These are phyloP conservation scores for Ceratobasidium sp. DNA, from an alignment of 1,284 basidiomycete species.

Conservation along the genomic window DNA sequence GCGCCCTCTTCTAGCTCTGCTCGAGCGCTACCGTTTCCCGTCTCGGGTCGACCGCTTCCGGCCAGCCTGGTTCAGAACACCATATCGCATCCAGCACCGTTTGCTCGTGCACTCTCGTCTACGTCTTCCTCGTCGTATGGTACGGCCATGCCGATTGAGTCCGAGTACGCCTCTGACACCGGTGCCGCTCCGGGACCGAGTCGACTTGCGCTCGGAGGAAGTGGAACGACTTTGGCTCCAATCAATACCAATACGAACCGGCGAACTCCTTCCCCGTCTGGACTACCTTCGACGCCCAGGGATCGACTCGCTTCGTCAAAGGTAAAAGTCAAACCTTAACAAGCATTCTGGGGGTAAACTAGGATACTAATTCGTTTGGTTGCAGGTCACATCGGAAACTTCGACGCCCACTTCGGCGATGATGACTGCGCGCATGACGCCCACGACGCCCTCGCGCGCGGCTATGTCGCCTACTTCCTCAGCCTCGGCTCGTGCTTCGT, in stretches of 20 bases:
- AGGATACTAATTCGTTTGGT: not conserved
- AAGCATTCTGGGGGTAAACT: not conserved
- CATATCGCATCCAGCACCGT: not conserved
- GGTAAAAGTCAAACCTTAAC: conserved; percentile 19
- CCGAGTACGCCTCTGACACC: conserved; percentile 22
- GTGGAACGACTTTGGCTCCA: conserved; percentile 10
- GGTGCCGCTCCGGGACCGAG: conserved; percentile 21
- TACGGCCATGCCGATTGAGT: conserved; percentile 38
- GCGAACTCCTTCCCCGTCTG: not conserved
- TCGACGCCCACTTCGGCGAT: conserved; percentile 35
- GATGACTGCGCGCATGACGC: conserved; percentile 41
- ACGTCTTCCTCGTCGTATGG: conserved; percentile 36
- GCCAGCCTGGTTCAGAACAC: not conserved
- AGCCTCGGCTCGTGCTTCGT: conserved; percentile 8
- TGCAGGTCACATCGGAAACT: conserved; percentile 14
- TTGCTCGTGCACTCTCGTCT: conserved; percentile 27
- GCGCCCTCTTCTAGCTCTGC: not conserved
- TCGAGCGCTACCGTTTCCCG: not conserved
- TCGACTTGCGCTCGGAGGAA: conserved; percentile 29
- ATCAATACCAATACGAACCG: conserved; percentile 16
- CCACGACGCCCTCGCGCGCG: conserved; percentile 20
- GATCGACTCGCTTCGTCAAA: conserved; percentile 26
- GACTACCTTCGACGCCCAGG: conserved; percentile 28
- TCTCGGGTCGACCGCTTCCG: not conserved
- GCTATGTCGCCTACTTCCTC: conserved; percentile 9